Evolutionary conservation across 257 asterid species (phyloP).

Genomic region (Solanum chaucha): DNA sequence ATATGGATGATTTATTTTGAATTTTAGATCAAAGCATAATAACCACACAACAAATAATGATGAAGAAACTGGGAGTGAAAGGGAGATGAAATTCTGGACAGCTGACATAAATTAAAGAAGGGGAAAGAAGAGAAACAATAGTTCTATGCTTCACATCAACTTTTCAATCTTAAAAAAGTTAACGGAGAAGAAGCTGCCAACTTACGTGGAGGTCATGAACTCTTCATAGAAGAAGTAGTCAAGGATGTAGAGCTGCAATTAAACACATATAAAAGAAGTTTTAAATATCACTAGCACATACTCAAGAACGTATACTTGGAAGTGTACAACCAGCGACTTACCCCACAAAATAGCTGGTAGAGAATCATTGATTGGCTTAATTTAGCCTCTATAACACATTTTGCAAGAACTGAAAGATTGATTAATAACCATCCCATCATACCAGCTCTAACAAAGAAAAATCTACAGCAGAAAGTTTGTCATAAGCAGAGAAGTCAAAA

Average conservation of each 20-base stretch:
- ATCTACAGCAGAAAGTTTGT: conserved; percentile 42
- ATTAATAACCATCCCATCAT: conserved; percentile 99
- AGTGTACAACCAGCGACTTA: conserved; percentile 18
- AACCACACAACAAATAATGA: neutral
- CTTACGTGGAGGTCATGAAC: conserved; percentile 99
- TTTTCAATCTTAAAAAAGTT: neutral
- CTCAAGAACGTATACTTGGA: neutral
- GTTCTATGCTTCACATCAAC: neutral
- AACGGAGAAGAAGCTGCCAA: neutral
- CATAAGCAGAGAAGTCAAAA: neutral
- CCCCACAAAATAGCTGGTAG: conserved; percentile 74
- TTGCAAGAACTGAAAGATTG: conserved; percentile 84
- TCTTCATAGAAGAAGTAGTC: conserved; percentile 90
- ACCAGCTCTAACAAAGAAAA: conserved; percentile 97
- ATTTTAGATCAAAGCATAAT: neutral
- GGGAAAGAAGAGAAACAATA: neutral
- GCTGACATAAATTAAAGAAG: neutral
- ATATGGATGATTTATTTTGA: neutral
- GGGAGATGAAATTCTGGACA: neutral
- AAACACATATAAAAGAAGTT: conserved; percentile 1
- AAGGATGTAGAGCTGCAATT: conserved; percentile 70
- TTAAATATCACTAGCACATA: neutral
- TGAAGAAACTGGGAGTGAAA: neutral
- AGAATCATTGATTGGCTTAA: conserved; percentile 76
- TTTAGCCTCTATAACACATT: conserved; percentile 50